Evolutionary conservation across 2,329 filamentous ascomycete genomes (phyloP), one percentile per base, ranked within the genome.

Genomic region (Botrytis aclada): DNA sequence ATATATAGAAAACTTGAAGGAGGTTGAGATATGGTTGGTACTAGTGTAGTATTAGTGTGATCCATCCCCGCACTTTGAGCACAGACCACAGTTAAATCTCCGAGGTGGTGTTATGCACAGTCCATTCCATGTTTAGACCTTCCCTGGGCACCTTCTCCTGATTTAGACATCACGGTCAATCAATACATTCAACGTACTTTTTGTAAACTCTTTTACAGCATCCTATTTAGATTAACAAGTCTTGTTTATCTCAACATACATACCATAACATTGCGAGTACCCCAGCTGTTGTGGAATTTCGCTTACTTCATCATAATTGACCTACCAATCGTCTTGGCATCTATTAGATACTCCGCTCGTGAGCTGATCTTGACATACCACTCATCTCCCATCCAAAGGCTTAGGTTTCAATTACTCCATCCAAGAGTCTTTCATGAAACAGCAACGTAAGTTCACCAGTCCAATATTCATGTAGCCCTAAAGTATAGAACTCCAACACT

Each of bases 151-250:
- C 20, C 58, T 61, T 32, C 32, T 37, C 58, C 58, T 16, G 4
- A 0, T 54, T 16, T 29, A 51, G 22, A 4, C 18, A 34, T 18
- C 18, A 47, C 47, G n/a, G 12, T 51, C 25, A 14, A 14, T 32
- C 14, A 56, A n/a, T 20, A 45, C 45, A 47, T 9, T 5, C 22
- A 51, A 4, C 18, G 6, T 16, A 16, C 12, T 54, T 18, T 54
- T 54, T 56, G 29, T 6, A 29, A 56, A 18, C n/a, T 16, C 12
- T 56, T 56, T 16, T 29, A 3, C 5, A 56, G 14, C n/a, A 56
- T 18, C 5, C 29, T 29, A 8, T 8, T 3, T 16, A 29, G 3
- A 1, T 29, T 8, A 14, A 14, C 0, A 29, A 9, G 14, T 29
- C 14, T 56, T 16, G n/a, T 29, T 29, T 2, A 2, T 3, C 29